Base-by-base conservation (phyloP, 108 stramenopile genomes). In the Fragilaria crotonensis region DNA sequence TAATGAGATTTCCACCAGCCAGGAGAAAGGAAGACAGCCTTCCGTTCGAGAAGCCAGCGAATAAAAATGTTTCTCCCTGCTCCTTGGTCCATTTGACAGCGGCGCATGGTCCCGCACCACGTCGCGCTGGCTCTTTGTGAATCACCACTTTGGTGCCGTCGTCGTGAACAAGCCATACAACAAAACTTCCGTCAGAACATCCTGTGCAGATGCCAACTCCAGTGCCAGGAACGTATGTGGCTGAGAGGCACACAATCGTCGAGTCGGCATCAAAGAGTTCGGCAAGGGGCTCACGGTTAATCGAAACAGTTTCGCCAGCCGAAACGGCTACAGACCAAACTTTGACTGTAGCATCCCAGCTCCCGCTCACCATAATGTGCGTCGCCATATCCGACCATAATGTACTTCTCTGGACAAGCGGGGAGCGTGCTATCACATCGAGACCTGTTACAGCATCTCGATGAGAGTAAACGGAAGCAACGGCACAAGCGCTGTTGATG, bases 261-360 rank as follows among this genome's bases (percentile, higher is more conserved):
- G 79, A 75, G 48, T 78, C 79, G 5, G 79, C 76, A 57, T 84
- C 83, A 60, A 78, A 84, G 19, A 84, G 63, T 65, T 84, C 83
- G n/a, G 79, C 83, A 4, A 84, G 29, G 1, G 83, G 79, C 60
- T 84, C 78, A 26, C 76, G 73, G 23, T 75, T 58, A 3, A 84
- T 78, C 21, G 77, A 66, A 23, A 84, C 83, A 26, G 79, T 76
- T 63, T 84, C 83, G 2, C 77, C 76, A 36, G 57, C 60, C 4
- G 79, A 53, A 5, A 84, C 79, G 23, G 66, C 55, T 5, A 79
- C 77, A 5, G 76, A 73, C 83, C 83, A 84, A 3, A 84, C 78
- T 48, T 84, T 84, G 33, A 84, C 78, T 14, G 83, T 80, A 1
- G 83, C 83, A 73, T 84, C 83, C 75, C 75, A 84, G 36, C 79